These are phyloP conservation scores for Verticillium zaregamsianum DNA, from an alignment of 2,329 filamentous ascomycete species.

Conservation along the genomic window DNA sequence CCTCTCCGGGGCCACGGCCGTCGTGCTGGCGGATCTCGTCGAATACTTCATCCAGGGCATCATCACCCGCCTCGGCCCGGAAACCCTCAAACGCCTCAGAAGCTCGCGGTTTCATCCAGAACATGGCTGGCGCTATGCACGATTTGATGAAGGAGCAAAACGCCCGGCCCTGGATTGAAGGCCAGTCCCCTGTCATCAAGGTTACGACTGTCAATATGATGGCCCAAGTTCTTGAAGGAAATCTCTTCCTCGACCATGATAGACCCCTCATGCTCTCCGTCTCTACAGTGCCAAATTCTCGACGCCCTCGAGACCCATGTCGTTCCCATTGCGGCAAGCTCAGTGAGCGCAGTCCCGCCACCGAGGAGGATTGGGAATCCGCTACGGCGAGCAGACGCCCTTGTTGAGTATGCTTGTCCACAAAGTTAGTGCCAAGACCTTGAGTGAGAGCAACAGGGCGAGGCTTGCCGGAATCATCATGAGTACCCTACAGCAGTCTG, in stretches of 20 bases:
- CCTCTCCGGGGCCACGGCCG: not conserved
- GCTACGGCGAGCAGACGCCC: conserved; percentile 9
- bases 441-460: conserved; percentile 3
- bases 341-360: conserved; percentile 20
- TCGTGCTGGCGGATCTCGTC: conserved; percentile 14
- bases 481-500: conserved; percentile 19
- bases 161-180: conserved; percentile 1
- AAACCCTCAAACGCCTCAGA: conserved; percentile 12
- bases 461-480: conserved; percentile 19
- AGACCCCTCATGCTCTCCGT: conserved; percentile 7
- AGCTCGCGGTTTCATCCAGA: conserved; percentile 20
- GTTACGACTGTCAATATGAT: conserved; percentile 33
- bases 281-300: conserved; percentile 17
- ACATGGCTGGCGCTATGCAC: conserved; percentile 20
- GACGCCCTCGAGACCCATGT: conserved; percentile 19
- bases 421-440: not conserved
- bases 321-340: conserved; percentile 23
- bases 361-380: conserved; percentile 23
- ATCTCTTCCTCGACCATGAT: conserved; percentile 20
- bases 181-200: conserved; percentile 21
- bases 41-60: conserved; percentile 15
- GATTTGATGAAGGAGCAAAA: conserved; percentile 23
- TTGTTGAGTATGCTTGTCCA: conserved; percentile 13
- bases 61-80: conserved; percentile 8
- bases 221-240: conserved; percentile 25